Evolutionary conservation across 208 protist genomes (phyloP), one percentile per base, ranked within the genome.

Genomic region (Leishmania tarentolae): DNA sequence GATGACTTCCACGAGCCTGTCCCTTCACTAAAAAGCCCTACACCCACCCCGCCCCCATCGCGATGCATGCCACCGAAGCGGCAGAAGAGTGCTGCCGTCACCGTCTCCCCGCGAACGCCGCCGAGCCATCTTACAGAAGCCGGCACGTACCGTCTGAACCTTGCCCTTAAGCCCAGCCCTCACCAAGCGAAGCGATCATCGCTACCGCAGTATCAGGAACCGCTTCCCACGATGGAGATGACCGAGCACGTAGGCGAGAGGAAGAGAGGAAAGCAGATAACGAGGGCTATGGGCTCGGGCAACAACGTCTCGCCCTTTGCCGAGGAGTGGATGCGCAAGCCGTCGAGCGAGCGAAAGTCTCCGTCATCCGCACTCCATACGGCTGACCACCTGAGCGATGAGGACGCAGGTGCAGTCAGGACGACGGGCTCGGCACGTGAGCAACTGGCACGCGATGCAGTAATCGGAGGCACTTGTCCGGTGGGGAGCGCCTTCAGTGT

Each of bases 131-230:
- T 80, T 28, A 75, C 66, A 35, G 81, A 42, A 5, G 50, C 76
- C 0, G n/a, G 57, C 37, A 71, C 69, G 50, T 84, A 84, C 40
- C 75, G 76, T 15, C 75, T 84, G 0, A 24, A 78, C 21, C 81
- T 84, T 44, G 44, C 69, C 7, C 70, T 80, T 19, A 80, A 75
- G 7, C 81, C 76, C 0, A 84, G 46, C 42, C 31, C 75, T 31
- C 68, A 63, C 3, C 40, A 44, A 42, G 47, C n/a, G 31, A 5
- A 19, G 42, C 57, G 42, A n/a, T 44, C 24, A 72, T 42, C 37
- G n/a, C 42, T n/a, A 46, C 68, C 37, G 35, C 40, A 24, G 71
- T 46, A 76, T 13, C 73, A 76, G 52, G 15, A 61, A 50, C 73
- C 31, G 3, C 35, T n/a, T 1, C 52, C 19, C 50, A 13, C 21